phyloP scores from a whole-genome alignment of 495 filamentous ascomycete species.

The Penicillium canescens region DNA sequence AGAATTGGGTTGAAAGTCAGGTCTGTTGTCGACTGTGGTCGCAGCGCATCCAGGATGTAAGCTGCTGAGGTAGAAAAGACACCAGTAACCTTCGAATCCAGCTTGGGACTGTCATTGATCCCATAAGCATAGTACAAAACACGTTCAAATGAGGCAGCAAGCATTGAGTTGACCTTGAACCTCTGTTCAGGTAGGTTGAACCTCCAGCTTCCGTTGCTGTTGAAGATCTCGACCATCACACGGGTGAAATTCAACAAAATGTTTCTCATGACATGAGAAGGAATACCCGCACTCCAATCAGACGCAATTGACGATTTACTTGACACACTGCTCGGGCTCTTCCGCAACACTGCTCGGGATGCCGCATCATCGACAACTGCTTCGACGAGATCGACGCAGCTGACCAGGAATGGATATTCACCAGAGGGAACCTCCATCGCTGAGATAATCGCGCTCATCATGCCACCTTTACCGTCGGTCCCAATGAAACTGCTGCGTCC shows the following conservation, averaged over 20 bases:
- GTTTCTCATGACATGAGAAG: conserved; percentile 72
- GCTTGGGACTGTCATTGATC: conserved; percentile 59
- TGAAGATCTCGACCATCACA: conserved; percentile 75
- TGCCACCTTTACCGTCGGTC: conserved; percentile 67
- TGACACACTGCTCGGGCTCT: conserved; percentile 51
- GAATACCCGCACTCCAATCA: conserved; percentile 67
- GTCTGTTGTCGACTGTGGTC: conserved; percentile 65
- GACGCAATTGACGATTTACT: conserved; percentile 52
- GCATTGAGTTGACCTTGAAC: conserved; percentile 55
- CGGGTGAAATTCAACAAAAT: conserved; percentile 71
- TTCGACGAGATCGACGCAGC: conserved; percentile 71
- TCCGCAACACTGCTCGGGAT: conserved; percentile 69
- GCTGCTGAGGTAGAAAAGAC: conserved; percentile 67
- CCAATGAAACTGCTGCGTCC: conserved; percentile 75
- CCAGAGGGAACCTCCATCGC: conserved; percentile 73
- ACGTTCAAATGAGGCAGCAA: conserved; percentile 68
- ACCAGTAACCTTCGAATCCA: conserved; percentile 59
- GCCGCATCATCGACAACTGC: conserved; percentile 74
- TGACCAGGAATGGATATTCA: conserved; percentile 73
- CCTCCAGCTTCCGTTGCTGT: conserved; percentile 80
- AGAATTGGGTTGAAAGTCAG: conserved; percentile 78
- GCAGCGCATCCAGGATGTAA: conserved; percentile 74
- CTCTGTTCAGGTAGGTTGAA: conserved; percentile 68
- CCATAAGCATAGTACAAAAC: conserved; percentile 72
- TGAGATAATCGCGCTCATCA: conserved; percentile 71